Evolutionary conservation across 441 rosid species (phyloP).

Genomic region (Lepidium campestre): DNA sequence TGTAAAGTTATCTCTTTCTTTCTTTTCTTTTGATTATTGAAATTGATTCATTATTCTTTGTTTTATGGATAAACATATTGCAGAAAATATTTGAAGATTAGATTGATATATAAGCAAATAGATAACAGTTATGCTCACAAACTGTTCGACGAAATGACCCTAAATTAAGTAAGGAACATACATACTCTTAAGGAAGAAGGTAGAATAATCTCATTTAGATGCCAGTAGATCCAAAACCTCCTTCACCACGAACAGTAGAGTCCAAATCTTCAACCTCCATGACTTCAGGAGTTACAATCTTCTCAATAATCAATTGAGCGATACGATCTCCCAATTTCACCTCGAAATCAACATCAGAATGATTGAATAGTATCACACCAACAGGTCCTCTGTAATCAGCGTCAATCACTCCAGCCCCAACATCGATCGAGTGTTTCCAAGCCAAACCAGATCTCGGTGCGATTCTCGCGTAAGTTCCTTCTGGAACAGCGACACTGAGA

Average conservation of each 20-base stretch:
- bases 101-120: neutral
- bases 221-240: conserved; percentile 82
- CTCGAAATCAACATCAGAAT: conserved; percentile 60
- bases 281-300: conserved; percentile 57
- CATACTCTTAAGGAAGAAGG: neutral
- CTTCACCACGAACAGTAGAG: conserved; percentile 55
- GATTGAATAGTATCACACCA: conserved; percentile 67
- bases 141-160: conserved; percentile 19
- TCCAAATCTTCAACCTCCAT: conserved; percentile 64
- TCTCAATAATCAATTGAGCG: conserved; percentile 71
- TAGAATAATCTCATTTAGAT: conserved; percentile 18
- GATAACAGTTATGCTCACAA: neutral
- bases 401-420: conserved; percentile 80
- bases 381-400: conserved; percentile 77
- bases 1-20: neutral
- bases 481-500: conserved; percentile 66
- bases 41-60: neutral
- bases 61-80: neutral
- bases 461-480: conserved; percentile 84
- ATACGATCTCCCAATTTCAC: conserved; percentile 63
- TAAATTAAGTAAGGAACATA: neutral
- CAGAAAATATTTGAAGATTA: neutral
- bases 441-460: conserved; percentile 86
- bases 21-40: neutral
- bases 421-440: conserved; percentile 78